Evolutionary conservation across 2,329 filamentous ascomycete genomes (phyloP), one percentile per base, ranked within the genome.

Genomic region (Fusarium goolgardi): DNA sequence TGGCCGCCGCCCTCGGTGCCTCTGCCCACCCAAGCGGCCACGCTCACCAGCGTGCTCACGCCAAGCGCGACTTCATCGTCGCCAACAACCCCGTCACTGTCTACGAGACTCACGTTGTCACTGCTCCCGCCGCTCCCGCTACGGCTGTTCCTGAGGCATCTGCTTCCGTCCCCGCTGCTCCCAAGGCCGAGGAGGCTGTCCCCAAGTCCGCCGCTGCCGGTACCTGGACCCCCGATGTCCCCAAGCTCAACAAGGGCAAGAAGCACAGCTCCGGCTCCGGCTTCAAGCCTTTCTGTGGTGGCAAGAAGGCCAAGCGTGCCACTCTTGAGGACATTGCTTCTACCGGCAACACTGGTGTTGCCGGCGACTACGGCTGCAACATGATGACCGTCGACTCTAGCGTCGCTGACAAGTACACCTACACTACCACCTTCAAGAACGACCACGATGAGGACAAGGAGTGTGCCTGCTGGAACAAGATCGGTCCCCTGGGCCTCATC

Each of bases 401-500:
- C 47, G 72, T 80, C 49, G 76, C 76, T 63, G 49, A 71, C 62
- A 53, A 79, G 65, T 86, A 85, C 78, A 63, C 81, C 54, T 84
- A 85, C 79, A 76, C 77, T 21, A 64, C 78, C 63, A 76, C 76
- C 66, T 82, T 84, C 73, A 75, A 73, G 53, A 79, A 80, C 73
- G 79, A 77, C 51, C 75, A 76, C 52, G 73, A 57, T 65, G 51
- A 72, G 44, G 77, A 78, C 56, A 72, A 77, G 63, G 40, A 75
- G 43, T 85, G 84, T 73, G 71, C 72, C 35, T 82, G 80, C 79
- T 85, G 77, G 78, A 83, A 84, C 82, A 86, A 86, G 83, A 84
- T 85, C 55, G 84, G 84, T 44, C 73, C 77, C 16, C 69, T 78
- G 46, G 78, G 79, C 39, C 58, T 62, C 35, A 79, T 85, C 74